These are phyloP conservation scores for Hyaloperonospora brassicae DNA, from an alignment of 352 stramenopile species.

Conservation along the genomic window DNA sequence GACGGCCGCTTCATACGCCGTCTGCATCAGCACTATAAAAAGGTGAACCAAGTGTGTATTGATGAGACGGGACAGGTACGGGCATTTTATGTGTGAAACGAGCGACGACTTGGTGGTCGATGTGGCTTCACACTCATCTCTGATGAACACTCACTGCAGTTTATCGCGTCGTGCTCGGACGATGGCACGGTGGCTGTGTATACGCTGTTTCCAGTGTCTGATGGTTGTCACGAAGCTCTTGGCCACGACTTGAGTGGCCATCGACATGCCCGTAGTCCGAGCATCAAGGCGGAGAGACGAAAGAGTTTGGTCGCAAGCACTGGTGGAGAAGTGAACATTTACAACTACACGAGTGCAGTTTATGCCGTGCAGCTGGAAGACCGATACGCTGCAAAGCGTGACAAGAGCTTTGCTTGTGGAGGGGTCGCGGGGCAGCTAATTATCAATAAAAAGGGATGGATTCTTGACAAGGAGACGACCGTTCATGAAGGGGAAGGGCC, in stretches of 20 bases:
- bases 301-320: constrained; percentile 47
- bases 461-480: constrained; percentile 82
- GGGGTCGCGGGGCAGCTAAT: constrained; percentile 75
- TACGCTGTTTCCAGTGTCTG: constrained; percentile 44
- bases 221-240: constrained; percentile 1
- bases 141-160: constrained; percentile 28
- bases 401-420: constrained; percentile 75
- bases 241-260: constrained; percentile 17
- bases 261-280: constrained; percentile 17
- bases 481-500: constrained; percentile 78
- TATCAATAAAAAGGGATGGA: constrained; percentile 83
- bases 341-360: constrained; percentile 82
- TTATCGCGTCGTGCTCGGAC: constrained; percentile 80
- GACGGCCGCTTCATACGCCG: constrained; percentile 70
- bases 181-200: constrained; percentile 79
- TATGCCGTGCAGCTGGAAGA: constrained; percentile 78
- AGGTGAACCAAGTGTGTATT: constrained; percentile 80
- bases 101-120: background rate
- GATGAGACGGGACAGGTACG: constrained; percentile 66
- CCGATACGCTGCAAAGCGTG: constrained; percentile 67
- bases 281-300: constrained; percentile 16
- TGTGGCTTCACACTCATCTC: constrained; percentile 5
- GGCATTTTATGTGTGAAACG: background rate
- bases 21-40: constrained; percentile 84
- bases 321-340: constrained; percentile 81